These are phyloP conservation scores for Boletus speciosus DNA, from an alignment of 768 basidiomycete species.

Conservation along the genomic window DNA sequence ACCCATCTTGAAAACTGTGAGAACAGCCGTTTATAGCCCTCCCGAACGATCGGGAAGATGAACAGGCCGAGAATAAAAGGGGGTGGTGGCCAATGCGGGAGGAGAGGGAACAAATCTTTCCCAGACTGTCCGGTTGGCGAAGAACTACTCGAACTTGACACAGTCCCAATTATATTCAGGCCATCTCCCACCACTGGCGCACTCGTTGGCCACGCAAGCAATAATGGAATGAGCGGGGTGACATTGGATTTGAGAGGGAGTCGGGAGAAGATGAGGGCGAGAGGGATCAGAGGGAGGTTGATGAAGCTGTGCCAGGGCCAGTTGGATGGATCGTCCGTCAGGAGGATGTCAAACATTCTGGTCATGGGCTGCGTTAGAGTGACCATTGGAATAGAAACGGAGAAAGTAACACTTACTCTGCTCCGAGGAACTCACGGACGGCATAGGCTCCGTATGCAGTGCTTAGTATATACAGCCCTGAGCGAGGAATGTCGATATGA, in stretches of 20 bases:
- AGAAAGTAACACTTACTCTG: conserved; percentile 44
- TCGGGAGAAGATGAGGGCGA: conserved; percentile 63
- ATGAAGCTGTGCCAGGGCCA: conserved; percentile 78
- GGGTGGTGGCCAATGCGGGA: conserved; percentile 55
- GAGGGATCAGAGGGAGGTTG: conserved; percentile 69
- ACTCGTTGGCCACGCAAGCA: conserved; percentile 31
- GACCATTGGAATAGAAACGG: too few relatives aligned
- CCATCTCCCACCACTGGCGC: conserved; percentile 16
- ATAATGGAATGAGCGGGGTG: conserved; percentile 22
- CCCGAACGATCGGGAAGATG: conserved; percentile 46
- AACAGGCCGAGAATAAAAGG: conserved; percentile 55
- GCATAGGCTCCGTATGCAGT: conserved; percentile 75
- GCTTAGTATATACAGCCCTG: conserved; percentile 47
- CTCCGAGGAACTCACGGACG: conserved; percentile 62
- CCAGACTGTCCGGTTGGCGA: not conserved
- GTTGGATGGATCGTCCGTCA: conserved; percentile 64
- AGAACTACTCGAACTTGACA: not conserved
- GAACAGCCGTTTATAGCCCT: conserved; percentile 42
- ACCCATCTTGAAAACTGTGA: conserved; percentile 40
- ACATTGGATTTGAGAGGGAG: conserved; percentile 36
- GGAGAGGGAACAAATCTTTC: conserved; percentile 26
- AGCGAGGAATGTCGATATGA: conserved; percentile 5
- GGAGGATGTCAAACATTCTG: conserved; percentile 60
- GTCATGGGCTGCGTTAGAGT: not conserved
- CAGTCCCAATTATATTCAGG: not conserved